These are phyloP conservation scores for Prunus padus DNA, from an alignment of 306 rosid genomes.

Conservation along the genomic window DNA sequence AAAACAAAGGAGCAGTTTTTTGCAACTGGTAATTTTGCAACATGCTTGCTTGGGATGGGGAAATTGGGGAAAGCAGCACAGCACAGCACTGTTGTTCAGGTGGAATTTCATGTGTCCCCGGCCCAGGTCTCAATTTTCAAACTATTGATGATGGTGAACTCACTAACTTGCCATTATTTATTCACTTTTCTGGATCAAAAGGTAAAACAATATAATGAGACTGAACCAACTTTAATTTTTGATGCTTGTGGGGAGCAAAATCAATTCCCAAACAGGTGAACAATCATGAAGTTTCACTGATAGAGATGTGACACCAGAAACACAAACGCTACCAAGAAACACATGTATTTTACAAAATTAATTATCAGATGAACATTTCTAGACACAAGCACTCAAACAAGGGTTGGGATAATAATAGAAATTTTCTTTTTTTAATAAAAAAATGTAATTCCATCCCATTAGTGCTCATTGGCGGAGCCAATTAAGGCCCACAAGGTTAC, in stretches of 20 bases:
- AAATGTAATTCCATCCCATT: no score
- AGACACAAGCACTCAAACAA: slow-evolving; percentile 6
- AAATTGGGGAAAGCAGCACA: slow-evolving; percentile 21
- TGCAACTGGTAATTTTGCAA: slow-evolving; percentile 22
- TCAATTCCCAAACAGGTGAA: slow-evolving; percentile 60
- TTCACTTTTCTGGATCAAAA: slow-evolving; percentile 70
- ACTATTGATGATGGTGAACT: slow-evolving; percentile 76
- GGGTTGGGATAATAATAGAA: neutral
- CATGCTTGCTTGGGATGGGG: slow-evolving; percentile 21
- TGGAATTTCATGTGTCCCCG: slow-evolving; percentile 41
- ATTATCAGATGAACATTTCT: neutral
- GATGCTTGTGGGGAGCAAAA: slow-evolving; percentile 80
- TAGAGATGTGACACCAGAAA: slow-evolving; percentile 57
- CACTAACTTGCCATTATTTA: slow-evolving; percentile 79
- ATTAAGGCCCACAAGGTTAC: no score
- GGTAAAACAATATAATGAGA: slow-evolving; percentile 66
- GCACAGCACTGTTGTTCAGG: slow-evolving; percentile 32
- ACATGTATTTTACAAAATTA: slow-evolving; percentile 18
- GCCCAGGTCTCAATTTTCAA: slow-evolving; percentile 56
- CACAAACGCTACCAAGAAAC: slow-evolving; percentile 1
- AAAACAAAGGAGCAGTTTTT: neutral
- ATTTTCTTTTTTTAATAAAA: no score
- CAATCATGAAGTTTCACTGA: slow-evolving; percentile 69
- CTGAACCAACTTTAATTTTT: slow-evolving; percentile 52
- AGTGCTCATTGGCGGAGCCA: no score